Base-by-base conservation (phyloP, 768 basidiomycete genomes). In the Boletus rubropictus region DNA sequence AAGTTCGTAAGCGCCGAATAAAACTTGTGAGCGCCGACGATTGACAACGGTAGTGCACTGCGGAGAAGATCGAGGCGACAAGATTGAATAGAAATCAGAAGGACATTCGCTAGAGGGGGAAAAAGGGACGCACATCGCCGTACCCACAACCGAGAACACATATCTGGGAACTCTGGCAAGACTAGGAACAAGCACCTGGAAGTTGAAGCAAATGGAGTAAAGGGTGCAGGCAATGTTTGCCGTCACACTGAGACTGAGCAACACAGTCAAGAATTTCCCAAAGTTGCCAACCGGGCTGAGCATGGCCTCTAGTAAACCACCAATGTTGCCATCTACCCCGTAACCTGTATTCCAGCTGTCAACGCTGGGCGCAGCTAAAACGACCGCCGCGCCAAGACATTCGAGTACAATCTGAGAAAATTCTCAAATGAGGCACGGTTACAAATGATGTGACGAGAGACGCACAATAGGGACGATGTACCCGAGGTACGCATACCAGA, bases 221-320 rank as follows among this genome's bases (percentile, higher is more conserved):
- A 91, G 81, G 6, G 87, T 85, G 3, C 83, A 79, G 1, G 88
- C 86, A 37, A 89, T 84, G 67, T 92, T 93, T 3, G 79, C 86
- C 2, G 82, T 80, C 11, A 89, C 80, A 48, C 82, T 82, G 25
- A 93, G 66, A n/a, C 83, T 80, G 52, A 91, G 72, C 45, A 92
- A 60, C 22, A 86, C 84, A 1, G 82, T 72, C 37, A 89, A 69
- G 64, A 86, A 79, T 53, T 85, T 85, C 1, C 85, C 80, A 63
- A 87, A 87, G 27, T 73, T 73, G 1, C 80, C 79, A 1, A 70
- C 67, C 3, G 86, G 88, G 15, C 69, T 66, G 6, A 88, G 70
- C 56, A 86, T 75, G 0, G 81, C 83, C 7, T 69, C 72, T 12
- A 86, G 56, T 14, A 89, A 72, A 1, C 84, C 84, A 25, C 84